phyloP scores from a whole-genome alignment of 2,329 filamentous ascomycete species.

The Nakataea oryzae region DNA sequence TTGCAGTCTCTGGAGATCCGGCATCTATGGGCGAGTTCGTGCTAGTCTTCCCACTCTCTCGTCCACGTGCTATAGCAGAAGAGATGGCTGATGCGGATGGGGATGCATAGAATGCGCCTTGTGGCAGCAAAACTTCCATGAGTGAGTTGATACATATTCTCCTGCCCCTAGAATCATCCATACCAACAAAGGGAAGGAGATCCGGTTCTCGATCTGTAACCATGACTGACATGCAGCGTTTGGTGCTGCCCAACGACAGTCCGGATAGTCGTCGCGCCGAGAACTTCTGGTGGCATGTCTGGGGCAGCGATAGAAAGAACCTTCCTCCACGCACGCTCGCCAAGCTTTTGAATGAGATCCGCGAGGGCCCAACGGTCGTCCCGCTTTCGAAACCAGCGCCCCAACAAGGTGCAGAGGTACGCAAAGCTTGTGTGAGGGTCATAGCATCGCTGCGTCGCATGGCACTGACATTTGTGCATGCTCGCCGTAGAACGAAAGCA shows the following conservation, averaged over 20 bases:
- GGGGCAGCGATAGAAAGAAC: slow-evolving; percentile 44
- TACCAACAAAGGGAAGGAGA: background rate
- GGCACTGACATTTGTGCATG: background rate
- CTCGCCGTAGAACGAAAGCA: background rate
- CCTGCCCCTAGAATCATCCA: background rate
- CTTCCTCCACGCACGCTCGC: slow-evolving; percentile 44
- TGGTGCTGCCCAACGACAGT: background rate
- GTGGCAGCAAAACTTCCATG: background rate
- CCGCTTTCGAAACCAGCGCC: slow-evolving; percentile 23
- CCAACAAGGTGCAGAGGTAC: background rate
- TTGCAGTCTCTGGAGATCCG: background rate
- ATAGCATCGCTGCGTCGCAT: background rate
- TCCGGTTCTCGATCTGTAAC: too few relatives aligned
- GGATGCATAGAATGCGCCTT: background rate
- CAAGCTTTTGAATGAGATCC: slow-evolving; percentile 43
- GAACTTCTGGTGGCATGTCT: slow-evolving; percentile 58
- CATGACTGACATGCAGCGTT: background rate
- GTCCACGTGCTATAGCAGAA: background rate
- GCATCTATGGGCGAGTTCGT: background rate
- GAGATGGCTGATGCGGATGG: background rate
- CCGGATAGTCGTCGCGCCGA: slow-evolving; percentile 21
- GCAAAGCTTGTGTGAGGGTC: background rate
- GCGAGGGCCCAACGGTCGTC: slow-evolving; percentile 41
- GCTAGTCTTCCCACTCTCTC: background rate
- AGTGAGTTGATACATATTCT: background rate